A percentile compares a stretch with the other conserved stretches of the same genome.
phyloP scores from a whole-genome alignment of 257 asterid genomes.

The Solanum ossicruentum region DNA sequence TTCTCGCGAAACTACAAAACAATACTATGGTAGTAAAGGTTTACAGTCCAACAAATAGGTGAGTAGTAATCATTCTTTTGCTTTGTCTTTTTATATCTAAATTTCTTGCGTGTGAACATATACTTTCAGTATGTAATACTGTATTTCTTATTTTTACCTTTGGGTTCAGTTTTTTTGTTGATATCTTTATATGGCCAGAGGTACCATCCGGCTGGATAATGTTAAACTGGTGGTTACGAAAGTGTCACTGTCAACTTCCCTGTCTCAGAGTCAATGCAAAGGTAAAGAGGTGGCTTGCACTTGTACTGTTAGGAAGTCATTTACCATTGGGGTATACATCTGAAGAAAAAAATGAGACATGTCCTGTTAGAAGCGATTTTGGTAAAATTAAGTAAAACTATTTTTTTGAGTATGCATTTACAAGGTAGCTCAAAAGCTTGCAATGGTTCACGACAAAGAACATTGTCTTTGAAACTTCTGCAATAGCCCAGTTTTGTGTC shows the following conservation, averaged over 20 bases:
- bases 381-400: background rate
- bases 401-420: background rate
- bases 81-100: background rate
- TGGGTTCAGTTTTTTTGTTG: background rate
- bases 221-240: background rate
- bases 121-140: background rate
- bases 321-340: background rate
- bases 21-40: constrained; percentile 67
- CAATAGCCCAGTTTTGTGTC: background rate
- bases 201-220: background rate
- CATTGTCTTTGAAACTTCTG: background rate
- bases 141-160: background rate
- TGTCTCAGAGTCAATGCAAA: background rate
- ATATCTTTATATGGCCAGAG: background rate
- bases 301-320: background rate
- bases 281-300: background rate
- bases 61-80: background rate
- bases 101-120: background rate
- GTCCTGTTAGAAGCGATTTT: background rate
- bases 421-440: background rate
- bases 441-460: background rate
- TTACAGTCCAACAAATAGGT: constrained; percentile 62
- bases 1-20: constrained; percentile 70
- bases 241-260: background rate
- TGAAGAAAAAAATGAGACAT: background rate